Conservation (phyloP, 1,284 basidiomycete genomes). For the Porogramme epimiltina region DNA sequence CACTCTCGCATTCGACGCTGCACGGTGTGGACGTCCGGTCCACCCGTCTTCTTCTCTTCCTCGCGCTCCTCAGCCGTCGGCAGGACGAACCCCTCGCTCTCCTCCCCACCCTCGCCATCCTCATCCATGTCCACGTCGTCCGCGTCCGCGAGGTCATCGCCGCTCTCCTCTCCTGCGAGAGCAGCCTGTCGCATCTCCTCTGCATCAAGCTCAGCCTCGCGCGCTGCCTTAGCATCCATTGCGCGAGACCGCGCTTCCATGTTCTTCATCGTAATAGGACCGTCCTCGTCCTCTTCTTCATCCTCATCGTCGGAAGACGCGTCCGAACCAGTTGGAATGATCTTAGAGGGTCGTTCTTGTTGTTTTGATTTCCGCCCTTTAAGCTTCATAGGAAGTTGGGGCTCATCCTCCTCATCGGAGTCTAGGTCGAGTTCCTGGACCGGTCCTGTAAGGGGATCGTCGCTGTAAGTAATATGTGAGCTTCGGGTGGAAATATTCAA, state of each 20-base stretch:
- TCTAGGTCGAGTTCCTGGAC: constrained; percentile 70
- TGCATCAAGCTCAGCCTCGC: constrained; percentile 67
- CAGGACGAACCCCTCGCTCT: constrained; percentile 64
- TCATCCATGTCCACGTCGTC: constrained; percentile 59
- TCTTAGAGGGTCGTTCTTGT: constrained; percentile 46
- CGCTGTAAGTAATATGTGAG: constrained; percentile 19
- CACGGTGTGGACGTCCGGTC: constrained; percentile 80
- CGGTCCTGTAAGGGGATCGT: constrained; percentile 49
- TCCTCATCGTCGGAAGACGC: constrained; percentile 42
- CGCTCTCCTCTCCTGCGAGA: constrained; percentile 40
- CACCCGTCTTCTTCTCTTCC: constrained; percentile 72
- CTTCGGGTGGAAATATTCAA: too few relatives aligned
- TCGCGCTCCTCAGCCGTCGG: constrained; percentile 85
- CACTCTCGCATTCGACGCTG: constrained; percentile 90
- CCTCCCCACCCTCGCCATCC: constrained; percentile 62
- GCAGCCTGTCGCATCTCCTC: constrained; percentile 68
- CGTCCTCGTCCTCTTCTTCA: constrained; percentile 56
- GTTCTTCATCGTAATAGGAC: constrained; percentile 68
- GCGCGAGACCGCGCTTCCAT: constrained; percentile 78
- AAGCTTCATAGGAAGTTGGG: constrained; percentile 35
- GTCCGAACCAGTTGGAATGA: constrained; percentile 52
- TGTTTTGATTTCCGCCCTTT: constrained; percentile 55
- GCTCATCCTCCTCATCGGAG: constrained; percentile 57
- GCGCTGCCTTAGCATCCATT: constrained; percentile 64
- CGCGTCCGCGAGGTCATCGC: constrained; percentile 54